These are phyloP conservation scores for Nicotiana noctiflora DNA, from an alignment of 257 asterid species.

Conservation along the genomic window DNA sequence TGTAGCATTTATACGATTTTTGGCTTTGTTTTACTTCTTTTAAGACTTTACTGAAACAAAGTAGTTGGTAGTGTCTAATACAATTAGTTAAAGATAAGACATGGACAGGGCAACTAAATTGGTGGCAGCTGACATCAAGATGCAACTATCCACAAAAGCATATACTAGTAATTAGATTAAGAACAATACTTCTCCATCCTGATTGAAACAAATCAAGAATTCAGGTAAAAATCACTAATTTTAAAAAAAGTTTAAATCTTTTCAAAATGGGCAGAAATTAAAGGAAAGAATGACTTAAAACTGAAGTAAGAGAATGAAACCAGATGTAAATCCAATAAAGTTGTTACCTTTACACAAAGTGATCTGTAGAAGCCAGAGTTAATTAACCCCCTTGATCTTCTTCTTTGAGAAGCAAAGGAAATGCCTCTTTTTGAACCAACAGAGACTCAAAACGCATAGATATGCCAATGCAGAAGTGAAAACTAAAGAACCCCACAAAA, in stretches of 20 bases:
- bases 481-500: conserved; percentile 23
- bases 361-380: conserved; percentile 27
- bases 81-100: background rate
- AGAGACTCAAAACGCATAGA: conserved; percentile 51
- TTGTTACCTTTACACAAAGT: conserved; percentile 13
- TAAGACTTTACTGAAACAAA: background rate
- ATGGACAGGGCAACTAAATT: conserved; percentile 4
- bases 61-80: conserved; percentile 4
- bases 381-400: conserved; percentile 59
- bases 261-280: background rate
- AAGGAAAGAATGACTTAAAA: conserved; percentile 1
- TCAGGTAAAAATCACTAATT: background rate
- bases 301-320: background rate
- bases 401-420: conserved; percentile 38
- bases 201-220: background rate
- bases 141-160: background rate
- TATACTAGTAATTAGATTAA: background rate
- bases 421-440: conserved; percentile 25
- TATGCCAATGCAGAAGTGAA: conserved; percentile 49
- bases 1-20: background rate
- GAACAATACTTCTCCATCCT: background rate
- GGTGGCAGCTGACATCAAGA: conserved; percentile 4
- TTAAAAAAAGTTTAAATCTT: background rate
- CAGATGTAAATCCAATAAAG: background rate
- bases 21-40: background rate